Evolutionary conservation across 2,329 filamentous ascomycete species (phyloP).

Genomic region (Thyridium curvatum): DNA sequence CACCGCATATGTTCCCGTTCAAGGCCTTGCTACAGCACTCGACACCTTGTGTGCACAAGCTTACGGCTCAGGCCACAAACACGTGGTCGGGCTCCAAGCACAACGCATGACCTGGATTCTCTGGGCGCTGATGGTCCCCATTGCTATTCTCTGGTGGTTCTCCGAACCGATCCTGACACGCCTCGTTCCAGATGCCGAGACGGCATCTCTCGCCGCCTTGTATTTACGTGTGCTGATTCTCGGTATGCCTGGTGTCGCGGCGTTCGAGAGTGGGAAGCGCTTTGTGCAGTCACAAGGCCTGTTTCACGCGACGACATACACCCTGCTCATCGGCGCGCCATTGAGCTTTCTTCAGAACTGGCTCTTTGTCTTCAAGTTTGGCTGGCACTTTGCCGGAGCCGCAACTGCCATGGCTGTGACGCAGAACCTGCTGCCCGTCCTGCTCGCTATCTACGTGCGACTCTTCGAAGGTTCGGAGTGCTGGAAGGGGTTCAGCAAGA

Average conservation of each 20-base stretch:
- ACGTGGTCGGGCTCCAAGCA: constrained; percentile 64
- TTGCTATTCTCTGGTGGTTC: constrained; percentile 56
- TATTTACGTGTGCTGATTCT: constrained; percentile 63
- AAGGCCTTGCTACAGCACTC: constrained; percentile 62
- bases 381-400: constrained; percentile 70
- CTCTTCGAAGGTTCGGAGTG: constrained; percentile 71
- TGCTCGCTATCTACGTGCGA: constrained; percentile 72
- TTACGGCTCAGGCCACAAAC: constrained; percentile 63
- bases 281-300: constrained; percentile 73
- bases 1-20: constrained; percentile 54
- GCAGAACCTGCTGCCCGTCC: constrained; percentile 67
- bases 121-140: constrained; percentile 60
- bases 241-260: constrained; percentile 67
- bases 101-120: constrained; percentile 69
- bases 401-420: constrained; percentile 76
- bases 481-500: constrained; percentile 72
- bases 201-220: constrained; percentile 59
- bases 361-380: constrained; percentile 64
- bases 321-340: constrained; percentile 43
- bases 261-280: constrained; percentile 68
- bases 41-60: constrained; percentile 71
- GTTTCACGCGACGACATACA: constrained; percentile 55
- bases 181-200: constrained; percentile 37
- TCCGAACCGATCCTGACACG: constrained; percentile 51
- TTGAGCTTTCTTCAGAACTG: constrained; percentile 70